Evolutionary conservation across 768 basidiomycete species (phyloP).

Genomic region (Dentipellis sp.): DNA sequence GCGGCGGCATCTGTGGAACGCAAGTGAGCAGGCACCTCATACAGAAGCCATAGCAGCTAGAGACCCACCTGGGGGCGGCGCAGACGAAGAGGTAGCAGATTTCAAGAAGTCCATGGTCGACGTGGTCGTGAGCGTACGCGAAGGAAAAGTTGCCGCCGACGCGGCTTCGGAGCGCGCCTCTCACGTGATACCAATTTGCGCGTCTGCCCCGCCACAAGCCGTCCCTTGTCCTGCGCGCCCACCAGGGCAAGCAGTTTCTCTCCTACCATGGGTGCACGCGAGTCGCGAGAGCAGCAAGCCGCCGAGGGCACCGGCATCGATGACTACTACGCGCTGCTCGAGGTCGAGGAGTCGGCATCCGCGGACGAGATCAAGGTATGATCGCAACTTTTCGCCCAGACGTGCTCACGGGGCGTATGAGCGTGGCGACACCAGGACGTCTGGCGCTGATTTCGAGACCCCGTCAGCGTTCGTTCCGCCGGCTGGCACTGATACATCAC

Average conservation of each 20-base stretch:
- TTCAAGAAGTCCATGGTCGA: slow-evolving; percentile 43
- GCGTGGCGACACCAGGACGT: not conserved
- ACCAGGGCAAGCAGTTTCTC: not conserved
- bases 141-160: not conserved
- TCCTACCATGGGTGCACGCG: slow-evolving; percentile 54
- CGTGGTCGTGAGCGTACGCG: not conserved
- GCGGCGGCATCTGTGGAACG: slow-evolving; percentile 24
- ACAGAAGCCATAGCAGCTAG: no score
- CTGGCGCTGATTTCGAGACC: not conserved
- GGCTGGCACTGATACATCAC: slow-evolving; percentile 76
- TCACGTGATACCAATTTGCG: not conserved
- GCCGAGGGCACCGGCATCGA: slow-evolving; percentile 21
- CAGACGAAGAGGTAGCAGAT: slow-evolving; percentile 19
- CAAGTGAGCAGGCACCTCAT: no score
- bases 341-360: slow-evolving; percentile 74
- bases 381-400: not conserved
- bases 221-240: not conserved
- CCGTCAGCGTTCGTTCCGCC: slow-evolving; percentile 69
- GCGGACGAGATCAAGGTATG: slow-evolving; percentile 83
- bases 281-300: slow-evolving; percentile 39
- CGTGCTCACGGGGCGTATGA: not conserved
- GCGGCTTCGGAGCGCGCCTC: not conserved
- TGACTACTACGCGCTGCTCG: slow-evolving; percentile 80
- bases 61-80: slow-evolving; percentile 19
- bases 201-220: not conserved